Base-by-base conservation (phyloP, 805 yeast species). In the Ogataea pilisensis region DNA sequence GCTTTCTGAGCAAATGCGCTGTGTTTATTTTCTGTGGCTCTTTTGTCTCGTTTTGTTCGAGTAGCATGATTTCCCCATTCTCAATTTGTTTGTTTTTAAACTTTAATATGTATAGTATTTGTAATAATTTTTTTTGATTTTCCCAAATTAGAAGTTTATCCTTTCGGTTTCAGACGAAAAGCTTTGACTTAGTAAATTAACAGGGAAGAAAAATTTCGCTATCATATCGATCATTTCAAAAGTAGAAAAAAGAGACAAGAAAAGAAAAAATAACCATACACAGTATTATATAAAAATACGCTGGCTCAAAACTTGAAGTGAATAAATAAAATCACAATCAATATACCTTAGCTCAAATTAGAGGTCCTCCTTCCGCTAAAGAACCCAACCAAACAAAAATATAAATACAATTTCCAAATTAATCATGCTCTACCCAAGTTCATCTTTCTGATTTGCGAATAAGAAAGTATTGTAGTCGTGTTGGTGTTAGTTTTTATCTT, bases 1-100 rank as follows among this genome's bases (percentile, higher is more conserved):
- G 87, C 85, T 11, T 82, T 80, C 48, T 82, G 63, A 56, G 4
- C 5, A 32, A 22, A 22, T 22, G 9, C 26, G 26, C 7, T 22
- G 7, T 11, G 26, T 22, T 11, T 22, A 22, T 22, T 8, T 22
- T 22, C n/a, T n/a, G n/a, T n/a, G n/a, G n/a, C n/a, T n/a, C n/a
- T n/a, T n/a, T n/a, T n/a, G n/a, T n/a, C n/a, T n/a, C n/a, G n/a
- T n/a, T n/a, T n/a, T n/a, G n/a, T n/a, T n/a, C n/a, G n/a, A n/a
- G n/a, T n/a, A n/a, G n/a, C n/a, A n/a, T n/a, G n/a, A n/a, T n/a
- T n/a, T n/a, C n/a, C n/a, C n/a, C n/a, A n/a, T n/a, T n/a, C n/a
- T n/a, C n/a, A n/a, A 13, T 14, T 12, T 24, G 11, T 31, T 5
- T 19, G 13, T 17, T 2, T 8, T 16, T 6, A 5, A 6, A 18